Base-by-base conservation (phyloP, 2,329 filamentous ascomycete genomes). In the Phaeosphaeria sp. region DNA sequence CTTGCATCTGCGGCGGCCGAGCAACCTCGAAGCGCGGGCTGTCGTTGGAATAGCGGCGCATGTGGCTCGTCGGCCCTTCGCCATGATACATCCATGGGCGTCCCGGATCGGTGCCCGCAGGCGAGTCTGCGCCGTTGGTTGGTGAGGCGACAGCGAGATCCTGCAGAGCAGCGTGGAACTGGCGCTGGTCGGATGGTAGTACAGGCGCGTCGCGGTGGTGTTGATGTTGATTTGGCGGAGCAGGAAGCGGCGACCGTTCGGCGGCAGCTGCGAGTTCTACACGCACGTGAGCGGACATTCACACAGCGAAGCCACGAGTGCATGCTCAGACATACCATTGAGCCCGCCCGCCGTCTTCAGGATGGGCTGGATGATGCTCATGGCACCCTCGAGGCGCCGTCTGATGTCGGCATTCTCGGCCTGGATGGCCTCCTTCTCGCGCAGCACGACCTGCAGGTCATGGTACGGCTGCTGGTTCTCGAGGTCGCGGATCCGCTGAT, bases 391-490 rank as follows among this genome's bases (percentile, higher is more conserved):
- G 65, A 96, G 78, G 30, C 88, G 85, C 72, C 85, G 83, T 70
- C 88, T 89, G 63, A 96, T 89, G 63, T 93, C 90, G 59, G 87
- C 85, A 79, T 95, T 94, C 78, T 96, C 92, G 30, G 87, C 86
- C 78, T 92, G 87, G 52, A 92, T 86, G 15, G 85, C 84, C 72
- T 94, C 90, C 80, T 92, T 93, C 76, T 92, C 88, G 30, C 87
- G 83, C 54, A 94, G 77, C 10, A 88, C 90, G 25, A 86, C 82
- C 76, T 96, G 91, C 20, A 96, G 84, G 72, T 97, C 92, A 72
- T 91, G 89, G 68, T 93, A 93, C 0, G 92, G 91, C 75, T 93
- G 88, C 78, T 92, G 90, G 56, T 85, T 89, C 56, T 90, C 91
- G 65, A 96, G 83, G 61, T 94, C 90, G 54, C 85, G 83, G 60